Percentiles rank a stretch among this genome's conserved stretches.
phyloP scores from a whole-genome alignment of 2,329 filamentous ascomycete species.

The Ophiostoma perfectum region DNA sequence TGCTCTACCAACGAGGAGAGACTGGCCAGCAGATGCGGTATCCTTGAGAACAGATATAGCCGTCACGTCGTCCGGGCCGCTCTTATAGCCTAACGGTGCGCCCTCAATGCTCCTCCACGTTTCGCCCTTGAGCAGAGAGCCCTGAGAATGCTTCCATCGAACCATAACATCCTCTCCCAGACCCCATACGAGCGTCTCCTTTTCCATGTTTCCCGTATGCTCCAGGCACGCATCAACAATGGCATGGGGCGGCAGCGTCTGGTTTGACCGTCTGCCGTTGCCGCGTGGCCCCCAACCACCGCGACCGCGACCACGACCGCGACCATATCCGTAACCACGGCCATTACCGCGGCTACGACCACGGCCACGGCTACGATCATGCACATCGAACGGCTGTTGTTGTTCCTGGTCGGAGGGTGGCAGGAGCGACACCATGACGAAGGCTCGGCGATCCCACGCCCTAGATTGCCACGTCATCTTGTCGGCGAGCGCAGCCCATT shows the following conservation, averaged over 20 bases:
- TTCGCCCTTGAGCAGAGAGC: not conserved
- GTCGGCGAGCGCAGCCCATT: conserved; percentile 40
- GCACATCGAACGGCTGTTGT: conserved; percentile 7
- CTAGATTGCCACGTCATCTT: conserved; percentile 47
- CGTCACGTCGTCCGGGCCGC: not conserved
- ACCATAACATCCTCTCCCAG: conserved; percentile 48
- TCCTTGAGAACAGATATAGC: not conserved
- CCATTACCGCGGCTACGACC: conserved; percentile 28
- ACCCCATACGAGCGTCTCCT: conserved; percentile 48
- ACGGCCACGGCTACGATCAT: conserved; percentile 32
- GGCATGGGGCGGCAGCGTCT: not conserved
- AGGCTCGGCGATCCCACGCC: conserved; percentile 47
- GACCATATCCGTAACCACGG: not conserved
- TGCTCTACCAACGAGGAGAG: not conserved
- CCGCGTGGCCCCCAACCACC: not conserved
- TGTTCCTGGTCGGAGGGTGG: conserved; percentile 27
- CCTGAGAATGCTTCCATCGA: conserved; percentile 32
- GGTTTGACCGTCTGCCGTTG: not conserved
- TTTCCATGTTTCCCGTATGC: not conserved
- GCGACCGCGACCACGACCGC: too few relatives aligned
- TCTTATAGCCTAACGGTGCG: not conserved
- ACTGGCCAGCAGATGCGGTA: not conserved
- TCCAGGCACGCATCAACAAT: not conserved
- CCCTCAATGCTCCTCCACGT: not conserved
- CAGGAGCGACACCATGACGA: conserved; percentile 37